Conservation (phyloP, 768 basidiomycete genomes). For the Cyathus striatus region DNA sequence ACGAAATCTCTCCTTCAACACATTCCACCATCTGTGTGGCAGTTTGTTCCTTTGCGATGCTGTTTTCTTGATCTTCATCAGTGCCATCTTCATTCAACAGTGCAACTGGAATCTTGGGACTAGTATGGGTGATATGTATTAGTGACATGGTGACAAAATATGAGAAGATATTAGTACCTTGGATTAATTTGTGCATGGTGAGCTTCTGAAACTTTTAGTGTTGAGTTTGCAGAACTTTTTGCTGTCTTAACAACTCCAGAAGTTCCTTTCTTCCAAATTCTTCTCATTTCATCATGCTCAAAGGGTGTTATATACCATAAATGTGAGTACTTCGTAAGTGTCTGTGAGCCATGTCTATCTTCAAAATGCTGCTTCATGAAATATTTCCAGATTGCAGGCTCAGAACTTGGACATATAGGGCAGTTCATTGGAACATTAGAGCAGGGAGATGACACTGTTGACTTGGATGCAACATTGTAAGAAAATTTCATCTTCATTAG, state of each 20-base stretch:
- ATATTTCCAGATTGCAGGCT: constrained; percentile 15
- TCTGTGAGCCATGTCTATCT: constrained; percentile 5
- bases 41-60: no score
- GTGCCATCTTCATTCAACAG: no score
- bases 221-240: constrained; percentile 5
- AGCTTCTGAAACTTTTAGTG: no score
- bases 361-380: constrained; percentile 12
- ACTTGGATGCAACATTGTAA: constrained; percentile 12
- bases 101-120: no score
- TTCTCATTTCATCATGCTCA: constrained; percentile 12
- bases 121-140: no score
- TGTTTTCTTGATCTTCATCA: no score
- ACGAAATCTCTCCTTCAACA: no score
- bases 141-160: no score
- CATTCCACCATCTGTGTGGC: no score
- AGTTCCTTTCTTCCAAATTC: constrained; percentile 12
- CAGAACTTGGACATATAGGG: constrained; percentile 9
- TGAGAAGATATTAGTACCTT: no score
- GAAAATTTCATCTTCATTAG: constrained; percentile 8
- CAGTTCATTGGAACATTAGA: constrained; percentile 20
- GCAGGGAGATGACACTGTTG: constrained; percentile 9
- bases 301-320: constrained; percentile 10
- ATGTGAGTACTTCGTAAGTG: constrained; percentile 5
- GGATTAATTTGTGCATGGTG: no score
- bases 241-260: constrained; percentile 8